phyloP scores from a whole-genome alignment of 192 early-diverging fungal genomes.

The Coemansia furcata region DNA sequence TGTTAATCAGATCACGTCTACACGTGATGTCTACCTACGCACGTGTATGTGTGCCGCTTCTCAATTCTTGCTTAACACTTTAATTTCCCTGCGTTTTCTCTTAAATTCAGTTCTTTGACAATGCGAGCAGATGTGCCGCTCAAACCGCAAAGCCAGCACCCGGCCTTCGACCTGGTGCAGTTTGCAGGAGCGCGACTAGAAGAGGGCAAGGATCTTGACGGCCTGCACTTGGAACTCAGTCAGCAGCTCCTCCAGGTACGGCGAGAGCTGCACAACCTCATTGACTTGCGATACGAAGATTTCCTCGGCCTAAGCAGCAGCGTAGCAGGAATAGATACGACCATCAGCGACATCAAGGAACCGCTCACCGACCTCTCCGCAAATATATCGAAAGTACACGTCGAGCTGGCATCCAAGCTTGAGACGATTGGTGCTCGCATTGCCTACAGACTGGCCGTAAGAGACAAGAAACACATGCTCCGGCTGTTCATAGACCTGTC shows the following conservation, averaged over 20 bases:
- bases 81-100: not conserved
- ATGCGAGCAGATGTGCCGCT: constrained; percentile 35
- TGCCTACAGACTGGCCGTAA: constrained; percentile 21
- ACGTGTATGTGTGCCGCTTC: not conserved
- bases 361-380: constrained; percentile 8
- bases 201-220: constrained; percentile 24
- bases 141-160: constrained; percentile 2
- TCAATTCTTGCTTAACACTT: not conserved
- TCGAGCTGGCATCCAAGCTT: constrained; percentile 14
- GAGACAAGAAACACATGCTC: constrained; percentile 36
- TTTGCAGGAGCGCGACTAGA: constrained; percentile 20
- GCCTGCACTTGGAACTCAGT: constrained; percentile 28
- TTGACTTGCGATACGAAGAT: constrained; percentile 38
- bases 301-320: constrained; percentile 42
- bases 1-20: not conserved
- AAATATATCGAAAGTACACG: constrained; percentile 8
- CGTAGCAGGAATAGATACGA: constrained; percentile 28
- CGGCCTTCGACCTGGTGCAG: constrained; percentile 19
- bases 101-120: not conserved
- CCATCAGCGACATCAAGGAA: constrained; percentile 6
- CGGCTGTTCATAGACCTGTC: constrained; percentile 40
- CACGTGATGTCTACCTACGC: not conserved
- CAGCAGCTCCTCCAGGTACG: constrained; percentile 13
- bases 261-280: constrained; percentile 24
- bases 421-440: constrained; percentile 28